Evolutionary conservation across 2,329 filamentous ascomycete genomes (phyloP).

Genomic region (Neonectria magnoliae): DNA sequence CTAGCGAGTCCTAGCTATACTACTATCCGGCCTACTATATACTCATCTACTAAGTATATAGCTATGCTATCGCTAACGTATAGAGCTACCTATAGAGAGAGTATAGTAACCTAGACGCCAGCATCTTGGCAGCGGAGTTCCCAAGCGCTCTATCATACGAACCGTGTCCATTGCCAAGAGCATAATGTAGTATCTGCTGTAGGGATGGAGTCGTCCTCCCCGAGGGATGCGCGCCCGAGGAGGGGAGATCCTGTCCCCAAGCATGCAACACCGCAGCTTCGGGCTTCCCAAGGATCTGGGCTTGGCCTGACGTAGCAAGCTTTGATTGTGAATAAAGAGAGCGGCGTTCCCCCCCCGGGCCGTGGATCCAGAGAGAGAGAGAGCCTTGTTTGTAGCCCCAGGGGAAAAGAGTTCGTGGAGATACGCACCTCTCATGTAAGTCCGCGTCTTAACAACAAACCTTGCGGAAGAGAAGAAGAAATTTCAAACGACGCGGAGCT

Average conservation of each 20-base stretch:
- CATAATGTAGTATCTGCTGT: slow-evolving; percentile 5
- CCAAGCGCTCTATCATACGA: slow-evolving; percentile 6
- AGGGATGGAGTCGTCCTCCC: slow-evolving; percentile 12
- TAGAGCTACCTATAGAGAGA: no score
- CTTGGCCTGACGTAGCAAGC: slow-evolving; percentile 22
- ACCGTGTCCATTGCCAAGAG: neutral
- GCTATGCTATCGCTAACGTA: no score
- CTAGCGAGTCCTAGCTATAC: no score
- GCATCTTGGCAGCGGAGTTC: slow-evolving; percentile 36
- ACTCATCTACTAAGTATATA: no score
- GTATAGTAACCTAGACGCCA: no score
- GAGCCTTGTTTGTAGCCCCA: neutral
- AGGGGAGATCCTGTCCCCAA: slow-evolving; percentile 32
- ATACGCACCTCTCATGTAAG: neutral
- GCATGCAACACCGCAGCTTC: slow-evolving; percentile 5
- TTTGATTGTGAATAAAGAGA: slow-evolving; percentile 24
- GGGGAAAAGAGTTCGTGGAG: slow-evolving; percentile 2
- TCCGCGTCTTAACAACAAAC: neutral
- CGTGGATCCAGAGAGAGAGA: slow-evolving; percentile 1
- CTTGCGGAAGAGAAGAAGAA: neutral
- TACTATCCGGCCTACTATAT: no score
- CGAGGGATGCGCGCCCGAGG: slow-evolving; percentile 25
- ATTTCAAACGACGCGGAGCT: neutral
- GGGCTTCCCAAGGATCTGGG: neutral
- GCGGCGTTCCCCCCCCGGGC: slow-evolving; percentile 16